Evolutionary conservation across 176 grass and related monocot genomes (phyloP), one percentile per base, ranked within the genome.

Genomic region (Coix lacrymajobi): DNA sequence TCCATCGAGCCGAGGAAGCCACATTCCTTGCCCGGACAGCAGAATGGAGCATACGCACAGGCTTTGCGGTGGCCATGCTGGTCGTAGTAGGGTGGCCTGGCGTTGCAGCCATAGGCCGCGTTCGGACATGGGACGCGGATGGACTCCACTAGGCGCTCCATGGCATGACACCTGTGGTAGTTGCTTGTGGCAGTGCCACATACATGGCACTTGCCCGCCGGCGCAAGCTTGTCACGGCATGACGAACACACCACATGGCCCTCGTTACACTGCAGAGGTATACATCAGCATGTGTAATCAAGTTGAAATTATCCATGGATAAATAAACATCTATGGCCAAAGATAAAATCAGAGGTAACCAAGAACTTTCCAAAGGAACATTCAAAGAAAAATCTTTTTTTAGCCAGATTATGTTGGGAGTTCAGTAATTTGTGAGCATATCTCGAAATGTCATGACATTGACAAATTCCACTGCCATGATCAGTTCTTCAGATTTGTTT

Each of bases 201-300:
- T 5, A 69, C 48, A 29, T 69, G 73, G 63, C 82, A 84, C 62
- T 22, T 77, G 25, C 73, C 62, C 0, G 17, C 17, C 5, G 46
- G 63, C 9, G 5, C 38, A 14, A 77, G 36, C 82, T 77, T 77
- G 26, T 36, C 63, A 10, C 63, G 28, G 63, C 73, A 85, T 0
- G 19, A n/a, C 5, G 36, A 69, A 38, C 83, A 85, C 36, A 84
- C 63, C 61, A 85, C 73, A 40, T 85, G 83, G 48, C 63, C 63
- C 26, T 22, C 26, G 1, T 8, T 26, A 40, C 73, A 85, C 83
- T 85, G 37, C 73, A 44, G 2, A 33, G 2, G n/a, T 0, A 77
- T 58, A 38, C 13, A 40, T n/a, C 44, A 73, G 14, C 16, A 51
- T 11, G 16, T 49, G 44, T 2, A 19, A 28, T 70, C 39, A 73